phyloP scores from a whole-genome alignment of 768 basidiomycete genomes.

The Saitozyma sp. region DNA sequence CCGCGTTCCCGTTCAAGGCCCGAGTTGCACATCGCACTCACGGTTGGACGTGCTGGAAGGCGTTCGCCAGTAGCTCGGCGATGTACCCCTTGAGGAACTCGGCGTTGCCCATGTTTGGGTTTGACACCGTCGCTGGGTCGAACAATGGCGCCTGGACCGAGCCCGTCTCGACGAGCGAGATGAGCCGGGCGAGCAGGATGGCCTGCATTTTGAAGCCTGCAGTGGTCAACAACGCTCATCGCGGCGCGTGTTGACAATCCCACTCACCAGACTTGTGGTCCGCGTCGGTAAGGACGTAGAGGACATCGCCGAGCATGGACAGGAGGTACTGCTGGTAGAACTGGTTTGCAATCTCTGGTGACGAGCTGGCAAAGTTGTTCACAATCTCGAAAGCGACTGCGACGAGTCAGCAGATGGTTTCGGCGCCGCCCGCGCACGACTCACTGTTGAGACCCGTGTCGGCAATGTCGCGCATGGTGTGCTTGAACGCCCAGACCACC shows the following conservation, averaged over 20 bases:
- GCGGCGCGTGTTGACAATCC: background rate
- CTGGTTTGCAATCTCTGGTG: conserved; percentile 73
- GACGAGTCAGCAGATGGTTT: conserved; percentile 3
- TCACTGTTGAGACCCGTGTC: conserved; percentile 64
- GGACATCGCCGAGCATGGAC: conserved; percentile 88
- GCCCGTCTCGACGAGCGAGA: conserved; percentile 83
- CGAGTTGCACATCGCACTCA: conserved; percentile 53
- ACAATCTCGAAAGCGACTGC: conserved; percentile 88
- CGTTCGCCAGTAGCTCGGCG: conserved; percentile 76
- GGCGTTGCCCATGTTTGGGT: conserved; percentile 71
- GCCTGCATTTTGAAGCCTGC: conserved; percentile 88
- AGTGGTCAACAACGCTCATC: background rate
- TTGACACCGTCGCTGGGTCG: conserved; percentile 69
- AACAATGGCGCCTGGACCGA: conserved; percentile 78
- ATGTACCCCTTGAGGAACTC: conserved; percentile 81
- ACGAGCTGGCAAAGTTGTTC: conserved; percentile 86
- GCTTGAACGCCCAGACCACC: conserved; percentile 99
- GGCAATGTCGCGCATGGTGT: conserved; percentile 97
- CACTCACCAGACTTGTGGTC: conserved; percentile 86
- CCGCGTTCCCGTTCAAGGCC: background rate
- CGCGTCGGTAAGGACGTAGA: conserved; percentile 95
- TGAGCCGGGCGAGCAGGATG: conserved; percentile 85
- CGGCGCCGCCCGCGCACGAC: conserved; percentile 8
- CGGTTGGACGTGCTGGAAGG: conserved; percentile 90
- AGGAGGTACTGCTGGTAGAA: conserved; percentile 98